phyloP scores from a whole-genome alignment of 139 green algal species.

The Chlamydomonas urium region DNA sequence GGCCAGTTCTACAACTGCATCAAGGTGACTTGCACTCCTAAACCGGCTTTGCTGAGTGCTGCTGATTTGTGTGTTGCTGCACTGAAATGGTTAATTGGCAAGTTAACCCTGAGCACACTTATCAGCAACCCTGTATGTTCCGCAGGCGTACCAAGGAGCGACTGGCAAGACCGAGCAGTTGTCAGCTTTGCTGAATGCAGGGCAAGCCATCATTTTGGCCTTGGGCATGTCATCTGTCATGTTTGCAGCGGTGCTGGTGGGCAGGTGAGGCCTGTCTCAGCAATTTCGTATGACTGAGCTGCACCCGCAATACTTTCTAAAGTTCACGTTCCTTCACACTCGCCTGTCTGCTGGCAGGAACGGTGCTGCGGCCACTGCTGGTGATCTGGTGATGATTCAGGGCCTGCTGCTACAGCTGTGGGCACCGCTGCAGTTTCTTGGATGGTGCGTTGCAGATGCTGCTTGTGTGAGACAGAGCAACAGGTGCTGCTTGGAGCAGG shows the following conservation, averaged over 20 bases:
- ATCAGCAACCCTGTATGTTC: too few relatives aligned
- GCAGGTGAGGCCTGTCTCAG: too few relatives aligned
- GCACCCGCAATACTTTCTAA: too few relatives aligned
- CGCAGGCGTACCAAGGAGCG: slow-evolving; percentile 62
- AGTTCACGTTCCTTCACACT: too few relatives aligned
- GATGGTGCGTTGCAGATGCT: slow-evolving; percentile 63
- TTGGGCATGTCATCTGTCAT: slow-evolving; percentile 57
- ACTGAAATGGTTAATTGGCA: too few relatives aligned
- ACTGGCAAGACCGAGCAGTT: slow-evolving; percentile 67
- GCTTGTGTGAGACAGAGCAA: not conserved
- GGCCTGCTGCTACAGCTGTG: slow-evolving; percentile 94
- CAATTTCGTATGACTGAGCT: too few relatives aligned
- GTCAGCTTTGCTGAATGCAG: slow-evolving; percentile 80
- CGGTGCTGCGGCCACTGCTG: slow-evolving; percentile 26
- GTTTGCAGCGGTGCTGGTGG: slow-evolving; percentile 18
- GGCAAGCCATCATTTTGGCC: slow-evolving; percentile 82
- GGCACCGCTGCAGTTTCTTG: slow-evolving; percentile 87
- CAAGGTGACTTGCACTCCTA: too few relatives aligned
- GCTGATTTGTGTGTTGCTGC: too few relatives aligned
- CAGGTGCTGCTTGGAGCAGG: not conserved
- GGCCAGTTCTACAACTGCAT: not conserved
- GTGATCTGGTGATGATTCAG: slow-evolving; percentile 83
- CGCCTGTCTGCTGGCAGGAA: too few relatives aligned
- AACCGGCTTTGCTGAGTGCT: too few relatives aligned
- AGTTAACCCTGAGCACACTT: too few relatives aligned